Evolutionary conservation across 2,329 filamentous ascomycete species (phyloP).

Genomic region (Arthrobotrys megalospora): DNA sequence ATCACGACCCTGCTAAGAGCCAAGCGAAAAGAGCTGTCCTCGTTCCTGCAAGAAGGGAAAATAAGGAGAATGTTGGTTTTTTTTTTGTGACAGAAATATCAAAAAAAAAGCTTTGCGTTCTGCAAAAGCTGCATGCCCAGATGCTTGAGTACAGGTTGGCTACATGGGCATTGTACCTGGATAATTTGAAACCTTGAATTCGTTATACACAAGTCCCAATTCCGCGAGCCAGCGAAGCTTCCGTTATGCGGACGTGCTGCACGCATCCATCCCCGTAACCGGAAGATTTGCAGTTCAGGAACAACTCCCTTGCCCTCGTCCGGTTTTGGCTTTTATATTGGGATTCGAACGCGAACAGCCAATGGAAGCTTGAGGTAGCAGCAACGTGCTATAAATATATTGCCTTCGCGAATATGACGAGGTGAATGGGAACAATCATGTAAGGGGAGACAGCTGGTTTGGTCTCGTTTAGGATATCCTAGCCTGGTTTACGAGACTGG

Average conservation of each 20-base stretch:
- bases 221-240: conserved; percentile 22
- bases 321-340: background rate
- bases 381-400: conserved; percentile 30
- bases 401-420: conserved; percentile 17
- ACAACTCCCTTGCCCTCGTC: background rate
- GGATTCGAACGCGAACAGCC: background rate
- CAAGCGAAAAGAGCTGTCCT: background rate
- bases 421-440: conserved; percentile 1
- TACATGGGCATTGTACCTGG: conserved; percentile 18
- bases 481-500: conserved; percentile 8
- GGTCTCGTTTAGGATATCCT: conserved; percentile 18
- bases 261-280: conserved; percentile 8
- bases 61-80: background rate
- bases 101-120: conserved; percentile 42
- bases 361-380: conserved; percentile 3
- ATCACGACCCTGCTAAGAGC: conserved; percentile 7
- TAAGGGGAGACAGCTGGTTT: conserved; percentile 4
- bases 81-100: conserved; percentile 42
- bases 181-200: conserved; percentile 18
- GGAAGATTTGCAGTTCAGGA: conserved; percentile 14
- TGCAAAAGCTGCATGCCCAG: conserved; percentile 41
- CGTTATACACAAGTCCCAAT: background rate
- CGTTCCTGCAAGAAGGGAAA: conserved; percentile 25
- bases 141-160: conserved; percentile 27
- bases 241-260: conserved; percentile 21